Base-by-base conservation (phyloP, 2,329 filamentous ascomycete genomes). In the Ascochyta pisi region DNA sequence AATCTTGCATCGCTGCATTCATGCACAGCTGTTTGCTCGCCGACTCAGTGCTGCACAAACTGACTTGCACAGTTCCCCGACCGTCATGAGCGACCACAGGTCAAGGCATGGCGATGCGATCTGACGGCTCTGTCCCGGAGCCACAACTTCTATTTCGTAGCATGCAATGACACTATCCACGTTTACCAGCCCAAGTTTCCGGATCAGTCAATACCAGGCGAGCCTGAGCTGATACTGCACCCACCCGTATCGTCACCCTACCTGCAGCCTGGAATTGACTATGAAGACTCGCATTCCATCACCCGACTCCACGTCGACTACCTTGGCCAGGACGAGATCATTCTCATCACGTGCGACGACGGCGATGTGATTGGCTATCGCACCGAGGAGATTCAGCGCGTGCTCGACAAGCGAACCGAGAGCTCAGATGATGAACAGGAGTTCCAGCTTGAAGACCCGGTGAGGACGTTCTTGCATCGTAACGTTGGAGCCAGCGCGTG, bases 401-500 rank as follows among this genome's bases (percentile, higher is more conserved):
- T 61, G 2, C 40, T 73, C 6, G 59, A 70, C 37, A 52, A 33
- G 16, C 54, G 46, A 12, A 37, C 12, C 19, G 37, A 53, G 3
- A n/a, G 29, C 3, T 24, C 35, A 8, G 48, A 55, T 1, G 27
- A 29, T 8, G 41, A 60, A 7, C 12, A 33, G 7, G 37, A 31
- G 1, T 26, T 43, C 3, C 12, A 62, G 60, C 51, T 84, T 80
- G 68, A 81, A 77, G 41, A 80, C 37, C 65, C 68, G 53, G 70
- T 71, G 63, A 78, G 56, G 67, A 78, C 79, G 0, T 90, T 96
- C 68, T 90, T 96, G 54, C 85, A 86, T 55, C 84, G 89, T 34
- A 92, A 90, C 69, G 92, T 96, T 2, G 85, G 85, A 1, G 78
- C 77, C 23, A 94, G 91, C 57, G 94, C 93, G 2, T 99, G 95